phyloP scores from a whole-genome alignment of 148 eudicot genomes.

The Selenicereus undatus region DNA sequence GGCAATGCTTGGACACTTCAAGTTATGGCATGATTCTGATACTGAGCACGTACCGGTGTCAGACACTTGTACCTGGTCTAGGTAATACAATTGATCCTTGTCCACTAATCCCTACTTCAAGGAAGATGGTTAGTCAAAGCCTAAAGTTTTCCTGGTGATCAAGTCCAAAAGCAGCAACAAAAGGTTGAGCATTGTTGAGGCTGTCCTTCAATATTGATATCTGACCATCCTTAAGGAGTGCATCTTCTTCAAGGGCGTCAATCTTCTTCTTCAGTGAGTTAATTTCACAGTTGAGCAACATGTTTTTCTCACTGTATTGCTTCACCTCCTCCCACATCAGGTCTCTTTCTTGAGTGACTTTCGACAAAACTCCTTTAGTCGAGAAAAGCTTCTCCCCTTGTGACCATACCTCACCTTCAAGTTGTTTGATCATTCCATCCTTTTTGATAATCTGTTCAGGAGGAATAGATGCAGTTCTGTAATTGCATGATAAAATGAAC shows the following conservation, averaged over 20 bases:
- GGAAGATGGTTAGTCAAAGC: slow-evolving; percentile 3
- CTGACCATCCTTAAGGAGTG: slow-evolving; percentile 37
- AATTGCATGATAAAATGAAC: not conserved
- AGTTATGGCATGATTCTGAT: not conserved
- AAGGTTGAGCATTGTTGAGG: slow-evolving; percentile 28
- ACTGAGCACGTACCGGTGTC: not conserved
- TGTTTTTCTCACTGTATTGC: slow-evolving; percentile 32
- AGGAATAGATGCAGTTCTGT: not conserved
- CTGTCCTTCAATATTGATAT: slow-evolving; percentile 38
- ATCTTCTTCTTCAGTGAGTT: slow-evolving; percentile 26
- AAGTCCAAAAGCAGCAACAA: slow-evolving; percentile 23
- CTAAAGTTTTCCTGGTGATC: slow-evolving; percentile 22
- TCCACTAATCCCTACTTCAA: not conserved
- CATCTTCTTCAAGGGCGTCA: slow-evolving; percentile 34
- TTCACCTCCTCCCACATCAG: slow-evolving; percentile 37
- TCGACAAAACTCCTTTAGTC: slow-evolving; percentile 24
- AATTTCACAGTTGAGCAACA: slow-evolving; percentile 29
- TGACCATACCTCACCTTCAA: slow-evolving; percentile 25
- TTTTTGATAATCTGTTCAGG: slow-evolving; percentile 26
- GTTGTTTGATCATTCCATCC: slow-evolving; percentile 26
- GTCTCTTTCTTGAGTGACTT: slow-evolving; percentile 35
- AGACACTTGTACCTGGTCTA: not conserved
- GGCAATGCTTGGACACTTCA: not conserved
- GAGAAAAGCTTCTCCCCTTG: slow-evolving; percentile 21
- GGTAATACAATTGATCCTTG: not conserved